phyloP scores from a whole-genome alignment of 2,329 filamentous ascomycete species.

The Gaeumannomyces tritici region DNA sequence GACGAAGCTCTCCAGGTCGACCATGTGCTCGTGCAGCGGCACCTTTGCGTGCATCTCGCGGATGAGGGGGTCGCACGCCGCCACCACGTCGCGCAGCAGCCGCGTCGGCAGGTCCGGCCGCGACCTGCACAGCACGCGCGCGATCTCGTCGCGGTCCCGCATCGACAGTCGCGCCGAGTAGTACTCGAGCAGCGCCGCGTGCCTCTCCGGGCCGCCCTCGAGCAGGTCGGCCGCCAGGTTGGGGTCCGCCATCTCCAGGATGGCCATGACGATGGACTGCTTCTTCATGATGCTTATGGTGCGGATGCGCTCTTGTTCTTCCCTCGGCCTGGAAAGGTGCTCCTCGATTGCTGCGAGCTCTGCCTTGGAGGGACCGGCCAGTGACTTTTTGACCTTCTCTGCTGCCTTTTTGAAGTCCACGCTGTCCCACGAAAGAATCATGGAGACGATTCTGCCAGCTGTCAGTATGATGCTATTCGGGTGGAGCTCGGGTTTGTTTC shows the following conservation, averaged over 20 bases:
- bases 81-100: constrained; percentile 52
- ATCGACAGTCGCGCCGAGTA: constrained; percentile 61
- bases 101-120: constrained; percentile 66
- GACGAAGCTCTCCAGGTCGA: constrained; percentile 58
- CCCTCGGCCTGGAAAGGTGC: constrained; percentile 41
- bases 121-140: constrained; percentile 54
- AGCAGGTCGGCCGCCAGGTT: constrained; percentile 36
- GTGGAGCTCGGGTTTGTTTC: not conserved
- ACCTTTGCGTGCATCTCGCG: constrained; percentile 60
- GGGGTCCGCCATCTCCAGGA: constrained; percentile 47
- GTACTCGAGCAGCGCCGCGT: constrained; percentile 58
- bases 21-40: constrained; percentile 60
- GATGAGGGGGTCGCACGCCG: constrained; percentile 67
- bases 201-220: constrained; percentile 37
- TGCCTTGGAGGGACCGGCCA: constrained; percentile 47
- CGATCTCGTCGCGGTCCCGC: constrained; percentile 64
- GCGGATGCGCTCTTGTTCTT: constrained; percentile 50
- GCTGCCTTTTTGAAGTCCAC: constrained; percentile 57
- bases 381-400: constrained; percentile 54
- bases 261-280: constrained; percentile 55
- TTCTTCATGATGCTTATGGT: constrained; percentile 37
- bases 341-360: constrained; percentile 51
- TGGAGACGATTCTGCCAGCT: constrained; percentile 54
- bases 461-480: not conserved
- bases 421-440: constrained; percentile 64